Base-by-base conservation (phyloP, 2,329 filamentous ascomycete species). In the Trichophyton schoenleinii region DNA sequence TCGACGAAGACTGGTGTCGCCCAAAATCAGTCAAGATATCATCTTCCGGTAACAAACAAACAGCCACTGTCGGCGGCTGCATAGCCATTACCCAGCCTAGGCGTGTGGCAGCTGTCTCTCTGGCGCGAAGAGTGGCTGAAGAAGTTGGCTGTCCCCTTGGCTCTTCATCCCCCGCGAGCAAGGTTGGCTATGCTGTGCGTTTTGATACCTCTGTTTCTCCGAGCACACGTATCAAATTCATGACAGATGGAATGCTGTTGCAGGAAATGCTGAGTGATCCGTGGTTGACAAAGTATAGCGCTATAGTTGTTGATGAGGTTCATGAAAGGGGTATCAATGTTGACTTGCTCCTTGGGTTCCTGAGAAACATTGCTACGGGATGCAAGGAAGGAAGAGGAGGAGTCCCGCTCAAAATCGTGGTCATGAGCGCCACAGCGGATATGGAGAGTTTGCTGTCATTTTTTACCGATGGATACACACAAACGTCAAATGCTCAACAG, bases 401-500 rank as follows among this genome's bases (percentile, higher is more conserved):
- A 3, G 77, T 87, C 34, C 86, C 88, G 0, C 77, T 99, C 61
- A 97, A 96, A 72, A 85, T 97, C 2, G 83, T 96, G 38, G 83
- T 97, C 70, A 99, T 99, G 94, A 96, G 91, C 80, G 94, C 94
- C 58, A 99, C 94, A 5, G 89, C 91, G 42, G 89, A 97, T 72
- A 85, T 96, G 62, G 86, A 92, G 63, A 84, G 82, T 61, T 84
- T 97, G 36, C 80, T 83, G 49, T 77, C 78, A 0, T 97, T 96
- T 72, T 96, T 97, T 65, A 74, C 70, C 34, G 71, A 73, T 25
- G 74, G 71, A 15, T 67, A 69, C 25, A 9, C 28, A 31, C 61
- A 42, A 25, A 20, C 25, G 0, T 41, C 52, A 1, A 41, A 15
- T 8, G 22, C 13, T 9, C 48, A 55, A n/a, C 36, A 52, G 18